Percentiles rank a stretch among this genome's conserved stretches.
Evolutionary conservation across 305 asterid species (phyloP).

Genomic region (Solanum hybrid): DNA sequence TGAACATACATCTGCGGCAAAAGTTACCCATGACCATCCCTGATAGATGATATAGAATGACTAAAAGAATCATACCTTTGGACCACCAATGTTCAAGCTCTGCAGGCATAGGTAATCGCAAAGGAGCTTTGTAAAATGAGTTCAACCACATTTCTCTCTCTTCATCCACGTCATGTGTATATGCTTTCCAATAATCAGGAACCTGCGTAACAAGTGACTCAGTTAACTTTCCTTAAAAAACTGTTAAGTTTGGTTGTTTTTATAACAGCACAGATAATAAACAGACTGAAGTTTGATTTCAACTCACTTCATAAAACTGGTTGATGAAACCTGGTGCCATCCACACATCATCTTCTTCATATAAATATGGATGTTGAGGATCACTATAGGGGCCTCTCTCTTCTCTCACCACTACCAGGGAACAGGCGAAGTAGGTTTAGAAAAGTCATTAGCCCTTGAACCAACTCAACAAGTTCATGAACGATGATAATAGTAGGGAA

Average conservation of each 20-base stretch:
- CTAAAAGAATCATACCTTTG: conserved; percentile 27
- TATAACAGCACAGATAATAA: background rate
- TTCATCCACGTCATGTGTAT: conserved; percentile 78
- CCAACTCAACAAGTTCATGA: background rate
- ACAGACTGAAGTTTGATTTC: background rate
- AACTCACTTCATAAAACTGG: conserved; percentile 82
- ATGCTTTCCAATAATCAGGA: conserved; percentile 85
- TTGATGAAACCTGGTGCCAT: conserved; percentile 99
- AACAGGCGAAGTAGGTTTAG: conserved; percentile 1
- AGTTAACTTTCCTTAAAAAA: conserved; percentile 3
- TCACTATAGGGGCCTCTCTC: conserved; percentile 82
- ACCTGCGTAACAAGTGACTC: conserved; percentile 38
- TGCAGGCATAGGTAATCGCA: conserved; percentile 91
- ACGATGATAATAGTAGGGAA: background rate
- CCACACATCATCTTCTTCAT: conserved; percentile 97
- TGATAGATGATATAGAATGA: conserved; percentile 1
- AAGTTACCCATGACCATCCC: background rate
- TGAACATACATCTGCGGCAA: background rate
- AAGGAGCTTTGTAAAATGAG: conserved; percentile 86
- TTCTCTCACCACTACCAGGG: conserved; percentile 81
- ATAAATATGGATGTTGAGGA: conserved; percentile 94
- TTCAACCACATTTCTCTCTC: conserved; percentile 94
- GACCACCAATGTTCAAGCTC: conserved; percentile 95
- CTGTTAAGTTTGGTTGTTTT: conserved; percentile 2
- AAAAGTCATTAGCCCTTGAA: background rate